Conservation (phyloP, 352 stramenopile genomes). For the Phytophthora uliginosa region DNA sequence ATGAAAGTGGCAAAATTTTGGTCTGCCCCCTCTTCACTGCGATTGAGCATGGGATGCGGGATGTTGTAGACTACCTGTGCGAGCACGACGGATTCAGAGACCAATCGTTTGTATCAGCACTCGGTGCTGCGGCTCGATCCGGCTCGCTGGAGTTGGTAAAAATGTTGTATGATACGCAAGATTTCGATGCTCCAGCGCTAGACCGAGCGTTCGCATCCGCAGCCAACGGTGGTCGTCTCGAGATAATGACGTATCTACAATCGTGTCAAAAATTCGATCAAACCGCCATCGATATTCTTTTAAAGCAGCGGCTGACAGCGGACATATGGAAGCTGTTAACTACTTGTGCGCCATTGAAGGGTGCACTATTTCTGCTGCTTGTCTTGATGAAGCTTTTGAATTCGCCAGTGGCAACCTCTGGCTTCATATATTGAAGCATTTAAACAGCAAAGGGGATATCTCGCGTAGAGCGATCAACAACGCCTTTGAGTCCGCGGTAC, state of each 20-base stretch:
- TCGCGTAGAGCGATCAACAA: background rate
- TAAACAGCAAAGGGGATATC: background rate
- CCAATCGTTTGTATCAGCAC: background rate
- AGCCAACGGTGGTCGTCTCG: background rate
- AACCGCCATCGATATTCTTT: slow-evolving; percentile 1
- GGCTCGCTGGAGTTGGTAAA: slow-evolving; percentile 5
- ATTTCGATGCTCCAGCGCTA: background rate
- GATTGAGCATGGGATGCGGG: background rate
- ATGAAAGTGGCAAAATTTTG: background rate
- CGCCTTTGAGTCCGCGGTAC: background rate
- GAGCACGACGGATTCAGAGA: background rate
- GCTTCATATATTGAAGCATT: background rate
- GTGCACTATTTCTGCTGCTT: background rate
- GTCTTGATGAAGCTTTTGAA: background rate
- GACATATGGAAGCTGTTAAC: background rate
- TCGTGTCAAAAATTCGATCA: background rate
- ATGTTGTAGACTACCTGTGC: background rate
- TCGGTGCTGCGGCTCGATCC: background rate
- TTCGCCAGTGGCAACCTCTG: background rate
- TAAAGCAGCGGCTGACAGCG: background rate
- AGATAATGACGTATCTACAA: slow-evolving; percentile 8
- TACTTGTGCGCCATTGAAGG: background rate
- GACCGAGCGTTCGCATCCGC: slow-evolving; percentile 2
- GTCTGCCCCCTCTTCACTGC: slow-evolving; percentile 3
- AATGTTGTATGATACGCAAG: background rate